Base-by-base conservation (phyloP, 2,329 filamentous ascomycete genomes). In the Huntiella omanensis region DNA sequence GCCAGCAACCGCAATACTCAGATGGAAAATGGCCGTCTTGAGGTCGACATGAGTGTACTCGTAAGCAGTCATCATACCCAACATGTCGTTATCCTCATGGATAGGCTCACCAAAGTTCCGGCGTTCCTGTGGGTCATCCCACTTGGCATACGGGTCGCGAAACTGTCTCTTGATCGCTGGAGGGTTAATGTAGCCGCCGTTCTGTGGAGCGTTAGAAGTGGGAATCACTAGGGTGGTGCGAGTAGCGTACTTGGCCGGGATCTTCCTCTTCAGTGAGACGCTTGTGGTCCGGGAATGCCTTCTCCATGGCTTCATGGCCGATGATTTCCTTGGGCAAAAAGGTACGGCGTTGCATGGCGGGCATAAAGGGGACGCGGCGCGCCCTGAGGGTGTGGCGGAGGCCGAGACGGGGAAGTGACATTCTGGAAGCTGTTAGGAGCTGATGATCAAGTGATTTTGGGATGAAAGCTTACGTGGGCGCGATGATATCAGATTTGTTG, bases 61-160 rank as follows among this genome's bases (percentile, higher is more conserved):
- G 61, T 91, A 78, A 2, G 85, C 77, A 43, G 83, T 81, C 65
- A 98, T 88, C 53, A 94, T 80, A 55, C 86, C 87, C 49, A 96
- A 70, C 49, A 86, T 72, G 61, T 98, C 92, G 63, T 95, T 82
- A 63, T 98, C 91, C 64, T 98, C 92, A 63, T 98, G 88, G 45
- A 93, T 77, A 10, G 88, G 84, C 64, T 98, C 92, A 63, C 87
- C 87, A 61, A 83, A 96, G 71, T 98, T 96, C 58, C 91, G 77
- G 60, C 87, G 80, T 64, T 96, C 91, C 67, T 98, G 91, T 63
- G 86, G 82, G 65, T 98, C 88, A 84, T 86, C 96, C 85, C 86
- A 98, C 59, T 84, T 79, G 59, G 65, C 88, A 61, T 96, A 75
- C 33, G 92, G 91, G 63, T 96, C 91, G 60, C 91, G 84, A 67